A percentile compares a stretch with the other conserved stretches of the same genome.
Evolutionary conservation across 345 rosid genomes (phyloP).

Genomic region (Crucihimalaya himalaica): DNA sequence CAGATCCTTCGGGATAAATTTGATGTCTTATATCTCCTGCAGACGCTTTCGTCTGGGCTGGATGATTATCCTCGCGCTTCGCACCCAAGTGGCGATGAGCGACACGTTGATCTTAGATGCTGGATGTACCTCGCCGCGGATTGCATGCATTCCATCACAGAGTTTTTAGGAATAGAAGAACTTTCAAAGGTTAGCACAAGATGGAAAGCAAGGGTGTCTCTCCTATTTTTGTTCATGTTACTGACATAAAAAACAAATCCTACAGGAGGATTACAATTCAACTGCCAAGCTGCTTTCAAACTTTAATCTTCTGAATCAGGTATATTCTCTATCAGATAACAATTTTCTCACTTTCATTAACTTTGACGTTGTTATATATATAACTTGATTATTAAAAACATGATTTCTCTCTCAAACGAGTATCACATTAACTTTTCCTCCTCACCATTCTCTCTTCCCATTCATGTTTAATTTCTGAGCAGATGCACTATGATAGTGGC

Average conservation of each 20-base stretch:
- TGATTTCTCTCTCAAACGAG: constrained; percentile 2
- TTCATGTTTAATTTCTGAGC: constrained; percentile 29
- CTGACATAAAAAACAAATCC: constrained; percentile 22
- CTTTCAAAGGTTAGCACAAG: constrained; percentile 49
- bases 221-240: constrained; percentile 8
- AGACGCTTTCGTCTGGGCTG: constrained; percentile 70
- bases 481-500: constrained; percentile 84
- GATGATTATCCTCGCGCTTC: constrained; percentile 99
- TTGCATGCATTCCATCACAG: constrained; percentile 73
- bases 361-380: neutral
- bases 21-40: constrained; percentile 19
- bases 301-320: constrained; percentile 81
- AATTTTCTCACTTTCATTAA: neutral
- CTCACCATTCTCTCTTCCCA: neutral
- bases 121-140: constrained; percentile 98
- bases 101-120: constrained; percentile 95
- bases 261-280: constrained; percentile 67
- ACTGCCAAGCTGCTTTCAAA: constrained; percentile 74
- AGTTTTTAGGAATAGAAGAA: constrained; percentile 52
- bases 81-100: constrained; percentile 88
- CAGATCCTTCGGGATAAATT: neutral
- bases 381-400: neutral
- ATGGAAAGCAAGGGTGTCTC: constrained; percentile 3
- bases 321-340: constrained; percentile 31
- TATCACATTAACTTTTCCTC: neutral